A percentile compares a stretch with the other conserved stretches of the same genome.
Conservation (phyloP, 345 rosid genomes). For the Lepidium aucheri region DNA sequence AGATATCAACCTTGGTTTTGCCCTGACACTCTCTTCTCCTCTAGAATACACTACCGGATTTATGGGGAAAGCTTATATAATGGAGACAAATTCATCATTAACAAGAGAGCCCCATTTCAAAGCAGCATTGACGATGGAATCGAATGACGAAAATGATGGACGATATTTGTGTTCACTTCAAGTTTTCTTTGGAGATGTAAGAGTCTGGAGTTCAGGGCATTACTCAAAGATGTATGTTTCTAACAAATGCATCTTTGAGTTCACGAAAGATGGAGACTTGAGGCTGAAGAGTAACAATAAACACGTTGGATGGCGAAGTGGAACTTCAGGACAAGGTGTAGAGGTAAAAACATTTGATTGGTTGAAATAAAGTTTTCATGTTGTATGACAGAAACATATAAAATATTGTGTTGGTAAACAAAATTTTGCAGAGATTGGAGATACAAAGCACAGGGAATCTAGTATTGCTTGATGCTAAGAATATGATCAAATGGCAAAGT, state of each 20-base stretch:
- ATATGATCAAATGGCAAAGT: slow-evolving; percentile 82
- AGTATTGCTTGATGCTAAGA: slow-evolving; percentile 48
- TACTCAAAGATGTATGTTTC: slow-evolving; percentile 44
- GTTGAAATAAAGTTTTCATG: background rate
- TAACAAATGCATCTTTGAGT: slow-evolving; percentile 53
- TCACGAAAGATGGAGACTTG: slow-evolving; percentile 63
- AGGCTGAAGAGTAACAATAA: slow-evolving; percentile 46
- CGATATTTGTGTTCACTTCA: slow-evolving; percentile 58
- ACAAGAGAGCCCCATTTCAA: slow-evolving; percentile 39
- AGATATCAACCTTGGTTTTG: slow-evolving; percentile 39
- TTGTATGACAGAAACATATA: background rate
- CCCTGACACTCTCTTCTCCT: slow-evolving; percentile 51
- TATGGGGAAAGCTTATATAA: slow-evolving; percentile 61
- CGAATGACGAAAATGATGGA: slow-evolving; percentile 28
- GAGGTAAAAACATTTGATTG: slow-evolving; percentile 44
- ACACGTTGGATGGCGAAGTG: slow-evolving; percentile 71
- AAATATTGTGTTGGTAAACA: background rate
- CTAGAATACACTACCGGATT: slow-evolving; percentile 37
- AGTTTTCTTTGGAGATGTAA: slow-evolving; percentile 67
- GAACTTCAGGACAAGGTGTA: slow-evolving; percentile 77
- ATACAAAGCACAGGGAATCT: slow-evolving; percentile 63
- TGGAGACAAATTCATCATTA: slow-evolving; percentile 31
- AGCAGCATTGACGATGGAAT: slow-evolving; percentile 59
- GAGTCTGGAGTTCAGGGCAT: slow-evolving; percentile 91
- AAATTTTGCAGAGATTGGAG: slow-evolving; percentile 55